Evolutionary conservation across 768 basidiomycete genomes (phyloP), one percentile per base, ranked within the genome.

Genomic region (Glaciozyma antarctica): DNA sequence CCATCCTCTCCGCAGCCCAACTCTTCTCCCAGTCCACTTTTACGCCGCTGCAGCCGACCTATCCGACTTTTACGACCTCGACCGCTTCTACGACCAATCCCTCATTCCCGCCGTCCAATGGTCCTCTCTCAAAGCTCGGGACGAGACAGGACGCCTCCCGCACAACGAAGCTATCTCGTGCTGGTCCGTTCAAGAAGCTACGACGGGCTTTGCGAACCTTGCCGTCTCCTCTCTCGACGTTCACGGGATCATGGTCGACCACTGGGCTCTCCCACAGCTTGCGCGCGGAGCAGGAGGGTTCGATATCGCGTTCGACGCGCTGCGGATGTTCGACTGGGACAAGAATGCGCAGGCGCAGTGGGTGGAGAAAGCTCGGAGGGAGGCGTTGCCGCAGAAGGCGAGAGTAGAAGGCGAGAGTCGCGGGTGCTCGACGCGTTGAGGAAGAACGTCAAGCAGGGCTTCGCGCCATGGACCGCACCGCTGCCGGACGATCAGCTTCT

Each of bases 21-120:
- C 69, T 0, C 58, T 71, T 38, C 63, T 63, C 15, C 69, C 69
- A 1, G 30, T 67, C 16, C 69, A 71, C 62, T 60, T 71, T 52
- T 55, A 65, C 30, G 69, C 65, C 38, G 9, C 24, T 8, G 61
- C 69, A 6, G 30, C 43, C 22, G 24, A 60, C 51, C 61, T 71
- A 5, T 58, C 61, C 4, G 24, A 41, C 2, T 71, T 71, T 45
- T 71, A 67, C 69, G 63, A 71, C 61, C 53, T 71, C 58, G 49
- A n/a, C 16, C 66, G 63, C 16, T 65, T 71, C 66, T 67, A 59
- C 58, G 6, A 30, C 26, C 54, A 60, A 22, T 63, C 69, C n/a
- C 41, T 44, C 43, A 51, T 71, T 26, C 61, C 69, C n/a, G 63
- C 64, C 24, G 58, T 71, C 63, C 63, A 67, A 41, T 51, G 65